These are phyloP conservation scores for Podospora pseudocomata DNA, from an alignment of 495 filamentous ascomycete genomes.

Conservation along the genomic window DNA sequence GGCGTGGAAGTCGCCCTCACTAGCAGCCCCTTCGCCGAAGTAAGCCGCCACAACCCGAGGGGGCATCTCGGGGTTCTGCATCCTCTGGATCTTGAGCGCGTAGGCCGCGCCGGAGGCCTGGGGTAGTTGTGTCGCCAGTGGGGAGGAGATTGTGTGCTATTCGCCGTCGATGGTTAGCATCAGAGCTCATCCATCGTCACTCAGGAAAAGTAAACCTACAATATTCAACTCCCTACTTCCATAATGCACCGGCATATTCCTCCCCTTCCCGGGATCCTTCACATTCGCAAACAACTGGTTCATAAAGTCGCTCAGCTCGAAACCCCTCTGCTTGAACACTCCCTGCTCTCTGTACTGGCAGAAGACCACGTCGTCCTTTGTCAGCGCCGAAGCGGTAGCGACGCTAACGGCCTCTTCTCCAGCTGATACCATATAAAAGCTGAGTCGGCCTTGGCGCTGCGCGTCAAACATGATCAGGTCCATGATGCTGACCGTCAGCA, in stretches of 20 bases:
- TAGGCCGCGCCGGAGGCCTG: slow-evolving; percentile 94
- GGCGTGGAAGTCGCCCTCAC: slow-evolving; percentile 96
- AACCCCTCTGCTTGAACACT: slow-evolving; percentile 85
- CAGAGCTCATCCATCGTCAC: neutral
- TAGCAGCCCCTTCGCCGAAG: slow-evolving; percentile 97
- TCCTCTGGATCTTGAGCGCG: slow-evolving; percentile 80
- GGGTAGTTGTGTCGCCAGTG: slow-evolving; percentile 91
- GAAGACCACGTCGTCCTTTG: slow-evolving; percentile 83
- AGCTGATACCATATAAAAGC: slow-evolving; percentile 97
- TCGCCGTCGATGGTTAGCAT: slow-evolving; percentile 15
- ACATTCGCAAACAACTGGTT: slow-evolving; percentile 88
- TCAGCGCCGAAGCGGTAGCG: slow-evolving; percentile 76
- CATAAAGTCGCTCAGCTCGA: slow-evolving; percentile 86
- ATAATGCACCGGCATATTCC: slow-evolving; percentile 99
- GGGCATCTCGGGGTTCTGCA: slow-evolving; percentile 61
- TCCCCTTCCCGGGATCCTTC: slow-evolving; percentile 74
- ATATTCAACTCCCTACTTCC: slow-evolving; percentile 78
- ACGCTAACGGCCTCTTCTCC: slow-evolving; percentile 95
- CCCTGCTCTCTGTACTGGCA: slow-evolving; percentile 94
- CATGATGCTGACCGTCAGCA: slow-evolving; percentile 81
- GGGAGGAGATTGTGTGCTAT: slow-evolving; percentile 89
- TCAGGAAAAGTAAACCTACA: slow-evolving; percentile 43
- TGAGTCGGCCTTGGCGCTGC: slow-evolving; percentile 72
- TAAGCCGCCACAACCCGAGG: slow-evolving; percentile 79
- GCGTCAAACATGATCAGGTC: slow-evolving; percentile 93